Evolutionary conservation across 495 filamentous ascomycete species (phyloP), one percentile per base, ranked within the genome.

Genomic region (Penicillium ucsense): DNA sequence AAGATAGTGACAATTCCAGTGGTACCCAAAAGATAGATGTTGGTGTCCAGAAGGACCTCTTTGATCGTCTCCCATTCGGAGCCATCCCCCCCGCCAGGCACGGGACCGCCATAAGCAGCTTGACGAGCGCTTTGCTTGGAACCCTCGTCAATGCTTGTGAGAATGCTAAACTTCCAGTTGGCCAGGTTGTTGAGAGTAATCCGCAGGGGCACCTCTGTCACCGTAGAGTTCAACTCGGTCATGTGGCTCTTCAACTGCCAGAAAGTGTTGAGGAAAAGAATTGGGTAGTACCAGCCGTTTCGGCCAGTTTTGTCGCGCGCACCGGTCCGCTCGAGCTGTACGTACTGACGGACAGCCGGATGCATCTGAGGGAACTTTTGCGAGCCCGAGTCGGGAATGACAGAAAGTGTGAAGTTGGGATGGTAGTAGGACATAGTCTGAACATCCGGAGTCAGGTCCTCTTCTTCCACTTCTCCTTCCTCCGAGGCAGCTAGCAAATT

Each of bases 221-320:
- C 86, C 0, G 92, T 97, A n/a, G 82, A 82, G 66, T 98, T 98
- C 11, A 98, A 69, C 50, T 92, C 77, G 30, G 74, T 85, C 92
- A 96, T 97, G 50, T 97, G 89, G 48, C 76, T 78, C 60, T 77
- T 85, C 53, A 98, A 74, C 66, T 96, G 88, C 92, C 92, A 98
- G 71, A 98, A 98, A 4, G 89, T 92, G 65, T 97, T 98, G 64
- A 89, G 64, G 60, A 83, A 98, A 31, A 95, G 64, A 46, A 95
- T 82, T 4, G 92, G 92, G 61, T 92, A 98, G 66, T 96, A 98
- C 92, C 92, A 98, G 38, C 85, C 85, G 68, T 96, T 90, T 63
- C 89, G 78, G 5, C 92, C 92, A 4, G 80, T 80, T 4, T 68
- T 74, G 66, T 98, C 92, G 32, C 92, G 70, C 49, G 76, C 86